phyloP scores from a whole-genome alignment of 2,329 filamentous ascomycete species.

The Pseudogymnoascus sp. region DNA sequence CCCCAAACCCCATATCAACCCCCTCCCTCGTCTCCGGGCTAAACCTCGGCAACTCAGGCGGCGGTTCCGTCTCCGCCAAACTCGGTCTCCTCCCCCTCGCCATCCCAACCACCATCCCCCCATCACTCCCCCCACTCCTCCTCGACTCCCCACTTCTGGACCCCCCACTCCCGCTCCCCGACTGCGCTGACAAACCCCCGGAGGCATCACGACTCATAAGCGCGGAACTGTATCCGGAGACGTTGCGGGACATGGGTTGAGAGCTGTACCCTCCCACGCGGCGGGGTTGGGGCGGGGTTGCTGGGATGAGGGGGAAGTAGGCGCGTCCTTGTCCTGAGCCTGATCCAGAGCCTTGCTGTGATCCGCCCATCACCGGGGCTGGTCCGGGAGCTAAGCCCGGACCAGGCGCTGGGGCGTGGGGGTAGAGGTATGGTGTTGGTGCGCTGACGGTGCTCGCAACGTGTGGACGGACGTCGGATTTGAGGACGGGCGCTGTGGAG shows the following conservation, averaged over 20 bases:
- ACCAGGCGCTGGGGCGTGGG: neutral
- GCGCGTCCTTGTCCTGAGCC: neutral
- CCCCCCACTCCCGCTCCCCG: slow-evolving; percentile 10
- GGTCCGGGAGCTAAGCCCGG: neutral
- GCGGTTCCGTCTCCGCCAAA: slow-evolving; percentile 25
- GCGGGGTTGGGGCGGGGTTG: slow-evolving; percentile 11
- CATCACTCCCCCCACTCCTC: neutral
- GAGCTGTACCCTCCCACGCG: slow-evolving; percentile 37
- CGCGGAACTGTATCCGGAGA: slow-evolving; percentile 39
- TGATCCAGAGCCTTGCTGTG: neutral
- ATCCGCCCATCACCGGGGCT: neutral
- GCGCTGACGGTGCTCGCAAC: neutral
- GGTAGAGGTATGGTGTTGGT: neutral
- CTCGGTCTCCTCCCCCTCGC: slow-evolving; percentile 12
- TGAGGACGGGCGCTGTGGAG: neutral
- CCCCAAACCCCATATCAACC: slow-evolving; percentile 11
- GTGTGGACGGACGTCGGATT: neutral
- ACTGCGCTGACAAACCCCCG: slow-evolving; percentile 27
- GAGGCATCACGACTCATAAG: slow-evolving; percentile 43
- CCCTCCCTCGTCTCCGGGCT: slow-evolving; percentile 18
- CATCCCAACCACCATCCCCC: neutral
- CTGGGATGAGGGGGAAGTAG: neutral
- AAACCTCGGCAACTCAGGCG: slow-evolving; percentile 21
- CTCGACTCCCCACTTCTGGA: slow-evolving; percentile 8
- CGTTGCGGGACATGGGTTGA: slow-evolving; percentile 42